Percentiles rank a stretch among this genome's conserved stretches.
Conservation (phyloP, 2,329 filamentous ascomycete genomes). For the Gaeumannomyces sp. region DNA sequence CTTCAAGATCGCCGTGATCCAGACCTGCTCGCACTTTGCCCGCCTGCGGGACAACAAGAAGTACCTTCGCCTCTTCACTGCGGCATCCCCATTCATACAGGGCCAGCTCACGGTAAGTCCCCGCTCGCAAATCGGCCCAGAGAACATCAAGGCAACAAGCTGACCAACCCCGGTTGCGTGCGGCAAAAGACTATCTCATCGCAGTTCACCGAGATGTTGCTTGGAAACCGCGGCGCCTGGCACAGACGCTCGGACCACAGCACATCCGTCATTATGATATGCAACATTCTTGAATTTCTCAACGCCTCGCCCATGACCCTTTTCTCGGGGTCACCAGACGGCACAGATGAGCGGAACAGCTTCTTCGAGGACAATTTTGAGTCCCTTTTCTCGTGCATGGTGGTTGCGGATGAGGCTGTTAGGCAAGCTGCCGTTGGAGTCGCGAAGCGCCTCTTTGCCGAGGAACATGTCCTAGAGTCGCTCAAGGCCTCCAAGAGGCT, state of each 20-base stretch:
- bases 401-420: conserved; percentile 45
- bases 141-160: not conserved
- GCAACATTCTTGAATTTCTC: conserved; percentile 51
- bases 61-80: conserved; percentile 50
- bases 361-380: conserved; percentile 43
- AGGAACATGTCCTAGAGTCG: conserved; percentile 28
- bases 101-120: conserved; percentile 45
- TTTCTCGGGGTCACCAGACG: conserved; percentile 32
- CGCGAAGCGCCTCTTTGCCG: conserved; percentile 40
- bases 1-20: conserved; percentile 58
- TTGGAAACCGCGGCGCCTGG: conserved; percentile 32
- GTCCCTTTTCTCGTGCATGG: conserved; percentile 47
- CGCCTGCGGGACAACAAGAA: conserved; percentile 40
- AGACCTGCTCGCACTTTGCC: conserved; percentile 58
- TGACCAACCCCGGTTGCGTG: not conserved
- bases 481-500: conserved; percentile 31
- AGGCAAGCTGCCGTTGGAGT: conserved; percentile 42
- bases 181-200: conserved; percentile 28
- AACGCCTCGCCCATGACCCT: conserved; percentile 46
- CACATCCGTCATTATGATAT: conserved; percentile 37
- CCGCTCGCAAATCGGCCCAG: not conserved
- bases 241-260: conserved; percentile 33
- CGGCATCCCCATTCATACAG: conserved; percentile 50
- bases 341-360: conserved; percentile 28
- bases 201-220: conserved; percentile 31